Percentiles rank a stretch among this genome's conserved stretches.
Conservation (phyloP, 192 early-diverging fungal genomes). For the Rhizoclosmatium sp. region DNA sequence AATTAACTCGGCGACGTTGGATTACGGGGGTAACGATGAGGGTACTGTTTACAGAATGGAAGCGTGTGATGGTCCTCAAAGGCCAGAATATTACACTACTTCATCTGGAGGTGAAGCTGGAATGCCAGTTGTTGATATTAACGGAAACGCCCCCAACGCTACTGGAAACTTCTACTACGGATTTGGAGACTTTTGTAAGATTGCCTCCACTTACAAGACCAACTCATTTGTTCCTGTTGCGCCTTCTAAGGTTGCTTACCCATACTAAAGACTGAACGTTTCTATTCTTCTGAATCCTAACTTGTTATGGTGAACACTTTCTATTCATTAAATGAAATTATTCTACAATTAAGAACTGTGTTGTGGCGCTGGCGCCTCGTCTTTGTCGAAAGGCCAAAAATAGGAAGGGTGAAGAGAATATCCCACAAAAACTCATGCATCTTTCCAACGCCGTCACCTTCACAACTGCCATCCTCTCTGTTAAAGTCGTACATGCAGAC, state of each 20-base stretch:
- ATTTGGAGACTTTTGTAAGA: conserved; percentile 7
- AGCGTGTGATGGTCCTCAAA: not conserved
- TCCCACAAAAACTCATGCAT: not conserved
- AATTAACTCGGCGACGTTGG: conserved; percentile 17
- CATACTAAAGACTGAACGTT: not conserved
- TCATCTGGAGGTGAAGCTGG: not conserved
- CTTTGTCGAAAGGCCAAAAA: too few relatives aligned
- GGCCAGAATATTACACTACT: not conserved
- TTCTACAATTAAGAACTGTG: too few relatives aligned
- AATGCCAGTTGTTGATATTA: not conserved
- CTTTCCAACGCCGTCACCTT: not conserved
- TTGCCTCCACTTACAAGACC: not conserved
- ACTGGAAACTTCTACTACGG: not conserved
- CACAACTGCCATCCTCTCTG: conserved; percentile 2
- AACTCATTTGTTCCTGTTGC: not conserved
- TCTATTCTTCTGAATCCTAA: not conserved
- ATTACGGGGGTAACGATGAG: conserved; percentile 18
- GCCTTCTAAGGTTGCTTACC: conserved; percentile 1
- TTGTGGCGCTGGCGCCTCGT: too few relatives aligned
- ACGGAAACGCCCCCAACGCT: not conserved
- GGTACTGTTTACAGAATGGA: conserved; percentile 8
- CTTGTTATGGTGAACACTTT: too few relatives aligned
- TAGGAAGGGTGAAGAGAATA: too few relatives aligned
- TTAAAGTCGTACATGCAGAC: not conserved
- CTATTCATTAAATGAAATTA: too few relatives aligned